Evolutionary conservation across 2,329 filamentous ascomycete species (phyloP), one percentile per base, ranked within the genome.

Genomic region (Alternaria conjuncta): DNA sequence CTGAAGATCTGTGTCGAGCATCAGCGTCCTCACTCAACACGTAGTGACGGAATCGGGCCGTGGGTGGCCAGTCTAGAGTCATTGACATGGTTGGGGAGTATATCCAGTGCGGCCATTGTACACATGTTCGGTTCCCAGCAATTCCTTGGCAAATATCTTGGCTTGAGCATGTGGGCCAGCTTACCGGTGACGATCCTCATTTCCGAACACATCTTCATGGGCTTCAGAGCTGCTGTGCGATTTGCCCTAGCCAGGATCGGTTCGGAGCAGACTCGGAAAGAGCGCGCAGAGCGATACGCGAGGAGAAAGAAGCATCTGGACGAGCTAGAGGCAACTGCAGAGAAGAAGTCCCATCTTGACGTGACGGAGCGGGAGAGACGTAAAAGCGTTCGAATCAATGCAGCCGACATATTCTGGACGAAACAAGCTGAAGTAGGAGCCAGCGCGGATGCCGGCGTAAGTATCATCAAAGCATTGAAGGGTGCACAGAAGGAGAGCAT

Each of bases 1-100:
- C 63, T 77, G 36, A 79, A 79, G 44, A 78, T 79, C 18, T 75
- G 73, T 30, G 63, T 76, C 25, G 77, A 79, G 30, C 66, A 76
- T 47, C 74, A 77, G 50, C 65, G 77, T 5, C 76, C 76, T 2
- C 60, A 70, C 4, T 68, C 76, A 1, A 57, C 63, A 9, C 75
- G 76, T 13, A 73, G 69, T 49, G 76, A 78, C 44, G 74, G 75
- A 6, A 74, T 79, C 9, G 76, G 76, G 11, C 75, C 76, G 0
- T 79, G 77, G 77, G 72, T 78, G 5, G 67, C 66, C 10, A 75
- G 74, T 28, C 55, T 79, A 18, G 76, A 77, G 55, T 70, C 67
- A 15, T 57, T 78, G 46, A 78, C 75, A 1, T 79, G 77, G 76
- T 61, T 78, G 6, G 77, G 76, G 5, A 77, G 75, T 51, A 54